Percentiles rank a stretch among this genome's conserved stretches.
Conservation (phyloP, 805 yeast species). For the Nakazawaea siamensis region DNA sequence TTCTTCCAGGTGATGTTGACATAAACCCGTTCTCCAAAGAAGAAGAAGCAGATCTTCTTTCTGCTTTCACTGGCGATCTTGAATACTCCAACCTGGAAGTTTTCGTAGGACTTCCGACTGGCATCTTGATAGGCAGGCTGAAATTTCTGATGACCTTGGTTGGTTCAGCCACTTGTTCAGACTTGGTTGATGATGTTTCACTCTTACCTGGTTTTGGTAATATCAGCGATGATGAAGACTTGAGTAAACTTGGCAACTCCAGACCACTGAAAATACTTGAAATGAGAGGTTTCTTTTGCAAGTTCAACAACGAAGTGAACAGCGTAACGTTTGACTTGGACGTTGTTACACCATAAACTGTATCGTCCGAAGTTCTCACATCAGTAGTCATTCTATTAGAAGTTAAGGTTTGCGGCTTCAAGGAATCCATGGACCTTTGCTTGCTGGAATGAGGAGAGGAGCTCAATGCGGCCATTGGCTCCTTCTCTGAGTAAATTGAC, state of each 20-base stretch:
- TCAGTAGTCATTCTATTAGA: conserved; percentile 10
- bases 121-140: background rate
- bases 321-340: conserved; percentile 29
- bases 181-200: background rate
- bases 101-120: background rate
- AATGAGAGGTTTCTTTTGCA: conserved; percentile 17
- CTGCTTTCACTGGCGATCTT: background rate
- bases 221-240: background rate
- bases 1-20: conserved; percentile 7
- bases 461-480: background rate
- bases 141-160: background rate
- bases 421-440: background rate
- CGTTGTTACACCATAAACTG: conserved; percentile 24
- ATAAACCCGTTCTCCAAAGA: conserved; percentile 4
- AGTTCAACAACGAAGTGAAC: conserved; percentile 26
- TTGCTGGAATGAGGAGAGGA: background rate
- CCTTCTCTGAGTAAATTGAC: too few species aligned
- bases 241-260: background rate
- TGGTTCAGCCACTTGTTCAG: background rate
- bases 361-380: conserved; percentile 24
- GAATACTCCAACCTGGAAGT: too few species aligned
- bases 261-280: background rate
- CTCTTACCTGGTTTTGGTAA: background rate
- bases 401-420: background rate
- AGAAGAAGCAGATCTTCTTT: conserved; percentile 3